Percentiles rank a stretch among this genome's conserved stretches.
Conservation (phyloP, 176 grass and related monocot genomes). For the Carex littledalei region DNA sequence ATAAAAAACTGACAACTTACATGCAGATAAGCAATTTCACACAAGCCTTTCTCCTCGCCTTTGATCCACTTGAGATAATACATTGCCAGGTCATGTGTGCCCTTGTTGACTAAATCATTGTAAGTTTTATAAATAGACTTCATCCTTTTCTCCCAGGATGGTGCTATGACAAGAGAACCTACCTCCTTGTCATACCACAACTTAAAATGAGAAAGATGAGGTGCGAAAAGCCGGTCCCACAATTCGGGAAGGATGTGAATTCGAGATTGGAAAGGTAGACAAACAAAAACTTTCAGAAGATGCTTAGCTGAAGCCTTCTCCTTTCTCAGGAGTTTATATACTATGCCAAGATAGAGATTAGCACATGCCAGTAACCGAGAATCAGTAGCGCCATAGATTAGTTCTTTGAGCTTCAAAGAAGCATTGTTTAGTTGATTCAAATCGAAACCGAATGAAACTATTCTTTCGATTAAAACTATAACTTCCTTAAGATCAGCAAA, state of each 20-base stretch:
- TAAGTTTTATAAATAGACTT: conserved; percentile 41
- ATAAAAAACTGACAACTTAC: background rate
- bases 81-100: conserved; percentile 47
- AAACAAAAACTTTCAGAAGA: conserved; percentile 52
- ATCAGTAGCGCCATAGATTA: background rate
- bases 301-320: conserved; percentile 35
- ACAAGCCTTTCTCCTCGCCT: conserved; percentile 28
- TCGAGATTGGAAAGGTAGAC: conserved; percentile 47
- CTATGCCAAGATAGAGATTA: conserved; percentile 27
- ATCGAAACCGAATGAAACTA: conserved; percentile 16
- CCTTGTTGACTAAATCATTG: conserved; percentile 32
- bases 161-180: background rate
- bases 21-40: background rate
- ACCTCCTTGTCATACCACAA: conserved; percentile 55
- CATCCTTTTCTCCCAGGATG: conserved; percentile 3
- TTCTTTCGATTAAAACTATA: conserved; percentile 38
- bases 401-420: conserved; percentile 23
- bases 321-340: conserved; percentile 1
- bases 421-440: conserved; percentile 41
- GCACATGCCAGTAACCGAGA: conserved; percentile 21
- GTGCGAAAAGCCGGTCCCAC: conserved; percentile 55
- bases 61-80: conserved; percentile 90
- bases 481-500: conserved; percentile 41
- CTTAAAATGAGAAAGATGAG: conserved; percentile 46
- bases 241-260: conserved; percentile 37